phyloP scores from a whole-genome alignment of 495 filamentous ascomycete genomes.

The Penicillium salamii region DNA sequence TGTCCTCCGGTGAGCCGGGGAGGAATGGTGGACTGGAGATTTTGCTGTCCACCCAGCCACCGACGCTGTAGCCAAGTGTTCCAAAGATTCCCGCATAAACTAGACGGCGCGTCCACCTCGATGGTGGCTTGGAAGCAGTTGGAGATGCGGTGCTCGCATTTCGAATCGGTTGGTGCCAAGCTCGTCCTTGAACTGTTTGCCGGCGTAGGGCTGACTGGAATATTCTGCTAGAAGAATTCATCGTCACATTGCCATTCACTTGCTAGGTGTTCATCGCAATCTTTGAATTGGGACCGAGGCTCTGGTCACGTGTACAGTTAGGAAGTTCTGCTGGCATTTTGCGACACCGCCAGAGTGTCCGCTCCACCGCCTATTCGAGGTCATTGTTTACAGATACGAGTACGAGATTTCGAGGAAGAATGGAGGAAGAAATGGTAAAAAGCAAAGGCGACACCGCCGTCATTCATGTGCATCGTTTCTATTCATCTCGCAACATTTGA shows the following conservation, averaged over 20 bases:
- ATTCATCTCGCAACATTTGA: constrained; percentile 23
- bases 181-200: constrained; percentile 3
- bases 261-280: neutral
- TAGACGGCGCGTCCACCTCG: constrained; percentile 39
- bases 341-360: no score
- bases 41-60: constrained; percentile 27
- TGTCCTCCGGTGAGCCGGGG: constrained; percentile 36
- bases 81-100: constrained; percentile 38
- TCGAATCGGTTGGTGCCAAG: constrained; percentile 14
- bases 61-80: constrained; percentile 24
- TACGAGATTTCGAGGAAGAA: no score
- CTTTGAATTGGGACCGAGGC: constrained; percentile 8
- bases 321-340: no score
- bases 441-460: constrained; percentile 6
- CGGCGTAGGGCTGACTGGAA: constrained; percentile 24
- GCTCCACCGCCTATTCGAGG: no score
- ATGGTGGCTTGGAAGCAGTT: constrained; percentile 19
- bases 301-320: constrained; percentile 16
- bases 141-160: constrained; percentile 11
- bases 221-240: constrained; percentile 28
- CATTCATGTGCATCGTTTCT: constrained; percentile 26
- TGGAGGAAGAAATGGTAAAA: neutral
- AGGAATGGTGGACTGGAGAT: constrained; percentile 22
- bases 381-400: no score
- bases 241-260: constrained; percentile 23